Evolutionary conservation across 1,284 basidiomycete species (phyloP).

Genomic region (Pterula multifida): DNA sequence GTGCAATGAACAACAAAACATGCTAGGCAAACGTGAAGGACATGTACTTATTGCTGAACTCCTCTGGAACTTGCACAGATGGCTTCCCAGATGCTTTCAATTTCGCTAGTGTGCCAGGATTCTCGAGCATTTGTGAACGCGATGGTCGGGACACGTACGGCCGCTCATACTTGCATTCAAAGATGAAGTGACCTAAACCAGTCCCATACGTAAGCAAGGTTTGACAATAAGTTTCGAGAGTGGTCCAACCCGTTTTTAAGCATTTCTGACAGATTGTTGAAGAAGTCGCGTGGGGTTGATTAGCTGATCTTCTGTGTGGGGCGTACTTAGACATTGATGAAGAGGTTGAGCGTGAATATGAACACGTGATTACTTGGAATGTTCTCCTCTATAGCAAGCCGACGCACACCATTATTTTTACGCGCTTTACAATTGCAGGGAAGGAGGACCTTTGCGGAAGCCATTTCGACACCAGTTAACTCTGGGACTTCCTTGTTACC

Average conservation of each 20-base stretch:
- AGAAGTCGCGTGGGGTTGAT: slow-evolving; percentile 45
- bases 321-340: slow-evolving; percentile 63
- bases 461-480: not conserved
- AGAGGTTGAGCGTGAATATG: not conserved
- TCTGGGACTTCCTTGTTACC: not conserved
- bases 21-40: not conserved
- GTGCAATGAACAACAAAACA: not conserved
- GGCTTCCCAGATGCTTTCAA: slow-evolving; percentile 55
- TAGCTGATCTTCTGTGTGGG: slow-evolving; percentile 50
- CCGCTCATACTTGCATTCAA: slow-evolving; percentile 59
- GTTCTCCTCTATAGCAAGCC: not conserved
- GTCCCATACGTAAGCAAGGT: not conserved
- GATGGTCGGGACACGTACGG: slow-evolving; percentile 72
- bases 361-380: not conserved
- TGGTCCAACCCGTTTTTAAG: slow-evolving; percentile 40
- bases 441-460: not conserved
- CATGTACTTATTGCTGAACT: slow-evolving; percentile 65
- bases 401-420: not conserved
- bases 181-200: slow-evolving; percentile 60
- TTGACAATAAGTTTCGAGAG: not conserved
- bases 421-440: not conserved
- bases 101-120: slow-evolving; percentile 51
- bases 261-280: slow-evolving; percentile 74
- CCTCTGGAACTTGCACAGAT: slow-evolving; percentile 66
- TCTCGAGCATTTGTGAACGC: slow-evolving; percentile 64